Conservation (phyloP, 2,329 filamentous ascomycete genomes). For the Shiraia bambusicola region DNA sequence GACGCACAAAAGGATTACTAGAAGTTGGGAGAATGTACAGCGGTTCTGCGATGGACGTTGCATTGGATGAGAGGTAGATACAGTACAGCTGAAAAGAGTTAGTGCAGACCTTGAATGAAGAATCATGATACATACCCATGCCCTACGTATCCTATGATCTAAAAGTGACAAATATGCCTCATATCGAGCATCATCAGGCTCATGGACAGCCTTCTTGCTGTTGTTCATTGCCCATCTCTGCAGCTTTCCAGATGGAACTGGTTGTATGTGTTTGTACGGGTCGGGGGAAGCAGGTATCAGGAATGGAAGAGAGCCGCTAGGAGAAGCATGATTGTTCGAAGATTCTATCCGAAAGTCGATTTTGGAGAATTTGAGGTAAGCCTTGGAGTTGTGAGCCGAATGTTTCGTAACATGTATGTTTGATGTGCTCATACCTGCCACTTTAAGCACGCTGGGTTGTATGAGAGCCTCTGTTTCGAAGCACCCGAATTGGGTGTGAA, state of each 20-base stretch:
- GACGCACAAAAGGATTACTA: conserved; percentile 62
- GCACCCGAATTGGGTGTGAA: conserved; percentile 71
- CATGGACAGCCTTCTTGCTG: conserved; percentile 34
- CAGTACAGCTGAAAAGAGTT: conserved; percentile 62
- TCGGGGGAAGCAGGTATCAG: conserved; percentile 60
- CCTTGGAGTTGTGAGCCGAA: conserved; percentile 52
- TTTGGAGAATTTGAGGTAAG: conserved; percentile 76
- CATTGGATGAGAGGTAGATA: conserved; percentile 77
- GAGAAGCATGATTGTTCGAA: conserved; percentile 92
- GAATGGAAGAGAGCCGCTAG: conserved; percentile 84
- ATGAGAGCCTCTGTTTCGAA: conserved; percentile 66
- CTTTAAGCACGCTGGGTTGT: conserved; percentile 90
- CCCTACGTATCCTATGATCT: conserved; percentile 75
- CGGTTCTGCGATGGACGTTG: conserved; percentile 61
- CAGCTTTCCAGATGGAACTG: conserved; percentile 65
- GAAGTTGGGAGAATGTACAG: conserved; percentile 71
- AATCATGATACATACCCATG: conserved; percentile 65
- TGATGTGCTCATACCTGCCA: conserved; percentile 72
- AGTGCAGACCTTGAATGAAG: conserved; percentile 1
- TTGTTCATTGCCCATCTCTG: conserved; percentile 65
- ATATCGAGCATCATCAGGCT: conserved; percentile 58
- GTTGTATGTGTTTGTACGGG: conserved; percentile 40
- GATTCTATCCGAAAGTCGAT: conserved; percentile 67
- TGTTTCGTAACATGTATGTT: neutral
- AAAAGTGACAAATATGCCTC: conserved; percentile 79